Base-by-base conservation (phyloP, 306 rosid genomes). In the Casuarina cunninghamiana region DNA sequence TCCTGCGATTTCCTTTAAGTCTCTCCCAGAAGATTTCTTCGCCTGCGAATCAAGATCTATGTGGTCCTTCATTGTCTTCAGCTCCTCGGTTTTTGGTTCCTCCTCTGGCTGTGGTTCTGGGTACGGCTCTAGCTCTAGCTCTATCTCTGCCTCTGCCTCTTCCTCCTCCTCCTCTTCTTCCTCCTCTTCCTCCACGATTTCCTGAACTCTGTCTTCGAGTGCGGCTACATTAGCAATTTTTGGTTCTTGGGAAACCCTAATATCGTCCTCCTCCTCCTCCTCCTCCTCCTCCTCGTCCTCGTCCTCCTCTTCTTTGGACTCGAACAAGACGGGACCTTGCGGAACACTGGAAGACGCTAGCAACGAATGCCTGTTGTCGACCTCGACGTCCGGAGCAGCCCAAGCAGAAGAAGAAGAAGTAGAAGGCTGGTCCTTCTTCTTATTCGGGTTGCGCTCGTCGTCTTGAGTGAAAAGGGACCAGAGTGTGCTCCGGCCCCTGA, bases 11-110 rank as follows among this genome's bases (percentile, higher is more conserved):
- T 92, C 98, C 63, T 94, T 94, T 26, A 94, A 88, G 73, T 94
- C 98, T 21, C 98, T 86, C 10, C 90, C 95, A 0, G 95, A 79
- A 49, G 79, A 70, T 77, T 91, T 95, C 88, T 92, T 95, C 1
- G 90, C 78, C 57, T 92, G 95, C 0, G 93, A 86, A 82, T 95
- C 97, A 53, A 95, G 97, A 88, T 92, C 98, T 78, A 95, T 88
- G 77, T 95, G 97, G 12, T 92, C 97, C 84, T 93, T 95, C 97
- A 91, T 91, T 13, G 91, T 87, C 83, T 86, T 95, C 76, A 89
- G 41, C n/a, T 90, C 96, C 45, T 86, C 78, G 9, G 2, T 21
- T 72, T 79, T 76, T 3, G 72, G 76, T 51, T 82, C 87, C 62
- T 82, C 87, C 73, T 61, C 68, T 35, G 6, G 62, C 15, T 62